These are phyloP conservation scores for Komagataella populi DNA, from an alignment of 805 yeast species.

Conservation along the genomic window DNA sequence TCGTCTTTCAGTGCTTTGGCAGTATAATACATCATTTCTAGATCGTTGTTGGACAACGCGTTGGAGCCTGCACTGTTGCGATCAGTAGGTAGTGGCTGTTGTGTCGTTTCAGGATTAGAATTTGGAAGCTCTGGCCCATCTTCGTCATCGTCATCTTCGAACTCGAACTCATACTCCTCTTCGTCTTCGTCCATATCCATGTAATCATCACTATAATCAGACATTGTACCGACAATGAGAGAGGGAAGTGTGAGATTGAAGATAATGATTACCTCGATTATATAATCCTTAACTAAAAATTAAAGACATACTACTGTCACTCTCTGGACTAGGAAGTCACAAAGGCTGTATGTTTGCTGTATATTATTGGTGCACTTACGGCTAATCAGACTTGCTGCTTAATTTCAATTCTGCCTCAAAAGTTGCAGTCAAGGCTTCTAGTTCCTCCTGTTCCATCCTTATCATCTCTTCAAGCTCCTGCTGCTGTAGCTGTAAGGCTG, in stretches of 20 bases:
- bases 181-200: constrained; percentile 21
- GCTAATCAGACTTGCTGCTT: neutral
- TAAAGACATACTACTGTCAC: no score
- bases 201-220: constrained; percentile 20
- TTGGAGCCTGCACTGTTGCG: neutral
- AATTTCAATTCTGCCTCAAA: constrained; percentile 5
- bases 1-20: constrained; percentile 21
- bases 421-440: constrained; percentile 15
- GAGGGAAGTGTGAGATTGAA: neutral
- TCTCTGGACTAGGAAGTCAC: neutral
- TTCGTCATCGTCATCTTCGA: constrained; percentile 9
- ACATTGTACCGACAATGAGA: constrained; percentile 10
- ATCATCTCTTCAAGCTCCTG: constrained; percentile 15
- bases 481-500: constrained; percentile 14
- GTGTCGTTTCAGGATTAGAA: neutral
- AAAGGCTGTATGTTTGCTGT: neutral
- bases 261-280: neutral
- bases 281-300: neutral
- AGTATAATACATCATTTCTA: constrained; percentile 14
- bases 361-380: neutral
- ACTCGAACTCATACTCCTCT: constrained; percentile 18
- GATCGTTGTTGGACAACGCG: constrained; percentile 4
- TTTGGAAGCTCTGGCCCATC: neutral
- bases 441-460: constrained; percentile 12
- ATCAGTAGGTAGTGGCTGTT: neutral